These are phyloP conservation scores for Tricharina praecox DNA, from an alignment of 495 filamentous ascomycete species.

Conservation along the genomic window DNA sequence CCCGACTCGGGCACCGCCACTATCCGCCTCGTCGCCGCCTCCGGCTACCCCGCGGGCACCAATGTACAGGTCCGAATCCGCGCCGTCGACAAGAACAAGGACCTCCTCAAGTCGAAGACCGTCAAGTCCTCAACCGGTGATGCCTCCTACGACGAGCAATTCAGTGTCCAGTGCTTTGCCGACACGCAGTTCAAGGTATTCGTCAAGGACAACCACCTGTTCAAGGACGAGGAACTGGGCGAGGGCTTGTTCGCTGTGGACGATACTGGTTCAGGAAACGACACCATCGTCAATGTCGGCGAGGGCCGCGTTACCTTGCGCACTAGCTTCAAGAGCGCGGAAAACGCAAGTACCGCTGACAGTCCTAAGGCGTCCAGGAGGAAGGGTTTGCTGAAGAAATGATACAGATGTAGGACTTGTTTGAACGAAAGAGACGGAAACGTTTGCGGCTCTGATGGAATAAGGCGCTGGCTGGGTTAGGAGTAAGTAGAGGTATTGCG, in stretches of 20 bases:
- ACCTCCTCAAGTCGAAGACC: conserved; percentile 67
- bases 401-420: neutral
- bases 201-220: conserved; percentile 67
- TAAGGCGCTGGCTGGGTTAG: too few species aligned
- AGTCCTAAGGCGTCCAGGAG: conserved; percentile 18
- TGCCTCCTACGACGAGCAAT: conserved; percentile 58
- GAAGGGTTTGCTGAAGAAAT: conserved; percentile 15
- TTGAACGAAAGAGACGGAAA: too few species aligned
- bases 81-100: conserved; percentile 74
- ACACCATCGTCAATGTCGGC: conserved; percentile 58
- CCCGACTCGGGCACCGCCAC: conserved; percentile 55
- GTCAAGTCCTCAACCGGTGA: conserved; percentile 45
- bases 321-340: conserved; percentile 40
- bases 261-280: conserved; percentile 53
- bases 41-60: conserved; percentile 57
- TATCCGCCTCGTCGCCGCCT: conserved; percentile 64
- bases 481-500: too few species aligned
- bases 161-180: conserved; percentile 58
- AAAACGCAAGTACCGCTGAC: conserved; percentile 21
- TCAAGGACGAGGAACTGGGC: conserved; percentile 67
- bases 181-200: conserved; percentile 74
- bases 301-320: conserved; percentile 45
- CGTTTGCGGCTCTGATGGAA: too few species aligned
- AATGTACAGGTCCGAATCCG: conserved; percentile 74
- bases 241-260: conserved; percentile 79